These are phyloP conservation scores for Kuraishia floccosa DNA, from an alignment of 805 yeast genomes.

Conservation along the genomic window DNA sequence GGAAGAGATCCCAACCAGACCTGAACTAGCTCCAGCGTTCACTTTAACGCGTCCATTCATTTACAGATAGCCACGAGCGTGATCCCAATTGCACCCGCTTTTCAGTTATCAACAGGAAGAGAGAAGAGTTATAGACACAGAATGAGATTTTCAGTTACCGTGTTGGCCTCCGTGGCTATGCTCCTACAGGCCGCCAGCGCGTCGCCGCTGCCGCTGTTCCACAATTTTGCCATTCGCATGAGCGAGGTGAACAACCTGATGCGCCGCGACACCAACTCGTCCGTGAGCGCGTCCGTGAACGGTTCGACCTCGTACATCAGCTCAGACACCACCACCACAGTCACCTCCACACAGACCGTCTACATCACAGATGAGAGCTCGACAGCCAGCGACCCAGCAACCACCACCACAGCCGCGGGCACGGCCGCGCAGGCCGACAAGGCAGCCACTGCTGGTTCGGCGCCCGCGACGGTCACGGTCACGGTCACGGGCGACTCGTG, in stretches of 20 bases:
- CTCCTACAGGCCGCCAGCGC: slow-evolving; percentile 1
- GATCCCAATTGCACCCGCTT: too few species aligned
- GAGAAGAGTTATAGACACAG: background rate
- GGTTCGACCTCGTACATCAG: background rate
- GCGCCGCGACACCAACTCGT: slow-evolving; percentile 9
- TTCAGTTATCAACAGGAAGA: too few species aligned
- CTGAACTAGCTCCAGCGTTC: too few species aligned
- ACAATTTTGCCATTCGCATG: too few species aligned
- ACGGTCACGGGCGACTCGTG: slow-evolving; percentile 2
- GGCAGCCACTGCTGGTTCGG: slow-evolving; percentile 3
- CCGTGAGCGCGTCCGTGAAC: too few species aligned
- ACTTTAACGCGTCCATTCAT: slow-evolving; percentile 2
- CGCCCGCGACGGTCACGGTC: slow-evolving; percentile 3
- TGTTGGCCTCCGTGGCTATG: background rate
- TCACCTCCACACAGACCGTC: slow-evolving; percentile 7
- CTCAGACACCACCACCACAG: slow-evolving; percentile 8
- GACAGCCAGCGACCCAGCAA: slow-evolving; percentile 2
- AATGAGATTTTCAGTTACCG: background rate
- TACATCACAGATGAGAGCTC: slow-evolving; percentile 6
- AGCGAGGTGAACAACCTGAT: too few species aligned
- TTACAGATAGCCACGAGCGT: too few species aligned
- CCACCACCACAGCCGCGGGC: slow-evolving; percentile 5
- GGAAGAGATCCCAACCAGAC: too few species aligned
- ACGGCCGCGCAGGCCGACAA: slow-evolving; percentile 5
- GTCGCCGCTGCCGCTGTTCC: too few species aligned